Conservation (phyloP, 1,284 basidiomycete species). For the Leucoagaricus sp. region DNA sequence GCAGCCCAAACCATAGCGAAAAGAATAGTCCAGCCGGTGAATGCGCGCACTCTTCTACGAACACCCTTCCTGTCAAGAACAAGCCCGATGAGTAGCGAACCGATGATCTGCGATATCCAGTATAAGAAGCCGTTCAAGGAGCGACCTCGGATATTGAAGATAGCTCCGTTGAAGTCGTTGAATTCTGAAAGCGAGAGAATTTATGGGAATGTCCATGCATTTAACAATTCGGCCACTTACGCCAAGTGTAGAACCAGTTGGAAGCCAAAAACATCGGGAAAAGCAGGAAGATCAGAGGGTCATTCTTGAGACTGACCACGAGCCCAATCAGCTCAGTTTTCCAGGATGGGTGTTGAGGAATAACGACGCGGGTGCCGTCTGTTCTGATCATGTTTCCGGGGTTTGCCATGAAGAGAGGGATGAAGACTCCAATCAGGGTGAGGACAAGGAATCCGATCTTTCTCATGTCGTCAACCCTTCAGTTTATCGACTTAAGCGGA, state of each 20-base stretch:
- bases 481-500: not conserved
- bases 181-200: conserved; percentile 44
- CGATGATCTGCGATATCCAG: conserved; percentile 68
- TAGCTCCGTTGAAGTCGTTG: conserved; percentile 63
- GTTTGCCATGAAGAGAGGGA: conserved; percentile 70
- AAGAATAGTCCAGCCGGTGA: conserved; percentile 60
- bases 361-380: conserved; percentile 69
- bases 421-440: conserved; percentile 61
- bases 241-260: conserved; percentile 82
- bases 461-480: not conserved
- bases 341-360: conserved; percentile 70
- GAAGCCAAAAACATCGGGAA: conserved; percentile 74
- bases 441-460: conserved; percentile 77
- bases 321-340: conserved; percentile 55
- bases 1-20: conserved; percentile 62
- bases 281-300: conserved; percentile 58
- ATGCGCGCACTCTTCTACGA: conserved; percentile 62
- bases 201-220: not conserved
- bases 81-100: conserved; percentile 61
- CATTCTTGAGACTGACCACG: conserved; percentile 51
- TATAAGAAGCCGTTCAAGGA: conserved; percentile 70
- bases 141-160: conserved; percentile 69
- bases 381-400: conserved; percentile 69
- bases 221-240: conserved; percentile 32
- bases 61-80: conserved; percentile 59